Percentiles rank a stretch among this genome's conserved stretches.
Conservation (phyloP, 495 filamentous ascomycete genomes). For the Tuber melanosporum region DNA sequence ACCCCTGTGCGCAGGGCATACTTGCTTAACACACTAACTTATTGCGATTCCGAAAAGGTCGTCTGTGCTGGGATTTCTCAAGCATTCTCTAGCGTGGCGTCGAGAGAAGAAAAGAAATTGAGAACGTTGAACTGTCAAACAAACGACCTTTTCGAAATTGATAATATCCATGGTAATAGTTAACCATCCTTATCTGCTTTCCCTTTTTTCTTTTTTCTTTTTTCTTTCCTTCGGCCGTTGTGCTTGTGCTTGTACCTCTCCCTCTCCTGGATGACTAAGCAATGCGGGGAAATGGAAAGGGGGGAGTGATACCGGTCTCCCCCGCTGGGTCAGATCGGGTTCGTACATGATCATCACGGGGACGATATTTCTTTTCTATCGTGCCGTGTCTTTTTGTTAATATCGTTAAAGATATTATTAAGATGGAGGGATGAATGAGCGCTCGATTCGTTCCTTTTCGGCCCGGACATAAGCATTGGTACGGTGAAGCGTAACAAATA, state of each 20-base stretch:
- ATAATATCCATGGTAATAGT: background rate
- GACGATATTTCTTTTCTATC: constrained; percentile 3
- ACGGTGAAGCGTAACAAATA: background rate
- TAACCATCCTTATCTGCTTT: constrained; percentile 3
- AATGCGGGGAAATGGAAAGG: constrained; percentile 3
- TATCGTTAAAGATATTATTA: background rate
- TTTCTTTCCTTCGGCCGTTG: background rate
- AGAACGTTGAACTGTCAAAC: too few species aligned
- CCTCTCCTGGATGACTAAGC: background rate
- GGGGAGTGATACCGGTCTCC: background rate
- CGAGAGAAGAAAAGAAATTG: too few species aligned
- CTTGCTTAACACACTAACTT: background rate
- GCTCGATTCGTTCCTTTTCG: background rate
- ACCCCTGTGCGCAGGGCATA: background rate
- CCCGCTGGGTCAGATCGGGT: background rate
- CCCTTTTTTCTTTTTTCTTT: background rate
- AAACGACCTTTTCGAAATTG: too few species aligned
- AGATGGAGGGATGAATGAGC: background rate
- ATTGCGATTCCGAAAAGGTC: background rate
- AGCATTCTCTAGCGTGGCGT: too few species aligned
- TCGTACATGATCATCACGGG: background rate
- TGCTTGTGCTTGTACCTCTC: background rate
- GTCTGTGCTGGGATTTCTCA: too few species aligned
- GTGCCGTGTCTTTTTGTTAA: background rate
- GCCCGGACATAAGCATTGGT: background rate